Evolutionary conservation across 2,329 filamentous ascomycete genomes (phyloP), one percentile per base, ranked within the genome.

Genomic region (Botrytis squamosa): DNA sequence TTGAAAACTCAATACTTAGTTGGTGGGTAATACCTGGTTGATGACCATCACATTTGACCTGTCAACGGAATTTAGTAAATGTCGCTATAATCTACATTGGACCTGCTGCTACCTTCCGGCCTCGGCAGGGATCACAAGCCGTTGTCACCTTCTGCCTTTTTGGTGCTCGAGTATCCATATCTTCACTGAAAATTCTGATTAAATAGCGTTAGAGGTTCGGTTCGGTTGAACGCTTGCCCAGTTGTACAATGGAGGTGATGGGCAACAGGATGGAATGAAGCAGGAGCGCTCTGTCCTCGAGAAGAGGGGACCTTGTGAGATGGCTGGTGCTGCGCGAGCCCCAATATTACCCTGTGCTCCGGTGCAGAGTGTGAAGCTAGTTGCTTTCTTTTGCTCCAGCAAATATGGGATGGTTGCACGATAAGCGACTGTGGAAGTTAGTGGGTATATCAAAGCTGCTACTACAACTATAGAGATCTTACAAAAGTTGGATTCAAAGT

Each of bases 241-340:
- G 12, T 55, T 55, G 49, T 16, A 55, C 25, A n/a, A 14, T 16
- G 25, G 25, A 29, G 49, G 49, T n/a, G 12, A n/a, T n/a, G 25
- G 2, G 25, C 25, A 25, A 55, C 12, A n/a, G 25, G 16, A 55
- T n/a, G 25, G 25, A 55, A 16, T 55, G 49, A 3, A 10, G 49
- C 49, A n/a, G 25, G 25, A 25, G 12, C 4, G 25, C 10, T 12
- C 25, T 55, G 6, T 55, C 1, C 12, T 79, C 59, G 81, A 80
- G 77, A 80, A 83, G 16, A 84, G 74, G 0, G 83, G 78, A n/a
- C 82, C 82, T 72, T 84, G 83, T 1, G 80, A 76, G 44, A 83
- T 78, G 64, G 78, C 80, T 6, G 81, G 75, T 49, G 77, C 71
- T 0, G 77, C 74, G 46, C 60, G 60, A 64, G 38, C 60, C 0